phyloP scores from a whole-genome alignment of 1,139 yeast species.

The Candida sanyaensis region DNA sequence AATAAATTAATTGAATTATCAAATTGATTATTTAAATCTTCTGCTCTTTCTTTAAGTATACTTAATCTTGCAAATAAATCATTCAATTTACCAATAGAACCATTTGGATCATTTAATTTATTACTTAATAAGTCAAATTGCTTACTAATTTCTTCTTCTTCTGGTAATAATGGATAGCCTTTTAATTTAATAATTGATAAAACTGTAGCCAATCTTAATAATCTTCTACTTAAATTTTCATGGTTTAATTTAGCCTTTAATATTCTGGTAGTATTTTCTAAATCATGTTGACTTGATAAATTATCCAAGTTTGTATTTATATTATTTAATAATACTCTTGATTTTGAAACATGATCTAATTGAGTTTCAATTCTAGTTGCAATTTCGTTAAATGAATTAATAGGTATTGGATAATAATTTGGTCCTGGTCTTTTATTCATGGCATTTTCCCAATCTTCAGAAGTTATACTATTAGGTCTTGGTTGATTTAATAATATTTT shows the following conservation, averaged over 20 bases:
- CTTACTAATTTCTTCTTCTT: constrained; percentile 79
- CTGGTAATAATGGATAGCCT: constrained; percentile 84
- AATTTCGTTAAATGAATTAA: constrained; percentile 82
- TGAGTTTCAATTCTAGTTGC: constrained; percentile 79
- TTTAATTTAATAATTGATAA: constrained; percentile 68
- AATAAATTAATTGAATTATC: constrained; percentile 39
- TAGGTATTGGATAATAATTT: constrained; percentile 66
- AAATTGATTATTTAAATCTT: constrained; percentile 54
- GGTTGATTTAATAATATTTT: constrained; percentile 58
- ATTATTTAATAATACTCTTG: constrained; percentile 75
- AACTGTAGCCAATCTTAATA: constrained; percentile 66
- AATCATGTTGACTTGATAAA: constrained; percentile 82
- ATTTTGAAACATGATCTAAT: constrained; percentile 81
- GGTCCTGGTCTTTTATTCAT: constrained; percentile 72
- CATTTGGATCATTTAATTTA: constrained; percentile 68
- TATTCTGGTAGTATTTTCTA: constrained; percentile 74
- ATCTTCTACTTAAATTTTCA: constrained; percentile 58
- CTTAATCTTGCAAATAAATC: constrained; percentile 93
- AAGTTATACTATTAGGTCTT: constrained; percentile 78
- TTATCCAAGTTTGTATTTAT: constrained; percentile 73
- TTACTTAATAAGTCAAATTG: constrained; percentile 66
- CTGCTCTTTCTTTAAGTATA: constrained; percentile 74
- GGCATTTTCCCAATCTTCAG: constrained; percentile 93
- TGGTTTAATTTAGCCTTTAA: constrained; percentile 54
- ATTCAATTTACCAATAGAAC: constrained; percentile 78